phyloP scores from a whole-genome alignment of 2,329 filamentous ascomycete species.

The Aspergillus texensis region DNA sequence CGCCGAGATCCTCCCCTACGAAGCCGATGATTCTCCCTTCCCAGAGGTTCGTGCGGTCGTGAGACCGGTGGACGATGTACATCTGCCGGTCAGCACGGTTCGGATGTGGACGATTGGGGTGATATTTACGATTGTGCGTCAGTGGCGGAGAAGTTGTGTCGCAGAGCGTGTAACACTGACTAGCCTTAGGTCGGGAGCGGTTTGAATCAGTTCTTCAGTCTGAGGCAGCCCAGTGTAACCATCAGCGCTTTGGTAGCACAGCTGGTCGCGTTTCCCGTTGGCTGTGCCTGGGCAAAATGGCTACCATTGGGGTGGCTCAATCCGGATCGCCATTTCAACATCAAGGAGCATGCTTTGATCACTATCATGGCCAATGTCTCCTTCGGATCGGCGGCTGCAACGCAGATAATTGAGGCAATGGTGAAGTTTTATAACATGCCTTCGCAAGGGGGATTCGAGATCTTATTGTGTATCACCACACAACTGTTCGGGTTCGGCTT shows the following conservation, averaged over 20 bases:
- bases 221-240: conserved; percentile 43
- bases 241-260: conserved; percentile 45
- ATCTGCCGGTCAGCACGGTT: conserved; percentile 36
- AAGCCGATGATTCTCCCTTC: conserved; percentile 42
- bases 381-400: conserved; percentile 47
- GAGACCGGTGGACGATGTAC: conserved; percentile 34
- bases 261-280: conserved; percentile 49
- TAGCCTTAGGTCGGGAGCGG: conserved; percentile 36
- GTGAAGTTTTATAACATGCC: conserved; percentile 59
- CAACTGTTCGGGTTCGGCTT: conserved; percentile 67
- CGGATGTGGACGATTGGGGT: conserved; percentile 44
- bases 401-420: conserved; percentile 41
- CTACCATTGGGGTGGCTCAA: conserved; percentile 46
- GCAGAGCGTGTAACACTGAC: conserved; percentile 7
- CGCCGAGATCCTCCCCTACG: conserved; percentile 36
- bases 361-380: conserved; percentile 53
- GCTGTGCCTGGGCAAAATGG: conserved; percentile 42
- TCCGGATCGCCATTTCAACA: conserved; percentile 44
- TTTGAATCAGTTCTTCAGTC: conserved; percentile 43
- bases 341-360: conserved; percentile 47
- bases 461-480: conserved; percentile 62
- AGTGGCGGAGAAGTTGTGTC: no score
- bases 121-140: conserved; percentile 40
- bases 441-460: conserved; percentile 61
- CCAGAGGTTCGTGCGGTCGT: conserved; percentile 43